Evolutionary conservation across 495 filamentous ascomycete species (phyloP), one percentile per base, ranked within the genome.

Genomic region (Trichoderma parareesei): DNA sequence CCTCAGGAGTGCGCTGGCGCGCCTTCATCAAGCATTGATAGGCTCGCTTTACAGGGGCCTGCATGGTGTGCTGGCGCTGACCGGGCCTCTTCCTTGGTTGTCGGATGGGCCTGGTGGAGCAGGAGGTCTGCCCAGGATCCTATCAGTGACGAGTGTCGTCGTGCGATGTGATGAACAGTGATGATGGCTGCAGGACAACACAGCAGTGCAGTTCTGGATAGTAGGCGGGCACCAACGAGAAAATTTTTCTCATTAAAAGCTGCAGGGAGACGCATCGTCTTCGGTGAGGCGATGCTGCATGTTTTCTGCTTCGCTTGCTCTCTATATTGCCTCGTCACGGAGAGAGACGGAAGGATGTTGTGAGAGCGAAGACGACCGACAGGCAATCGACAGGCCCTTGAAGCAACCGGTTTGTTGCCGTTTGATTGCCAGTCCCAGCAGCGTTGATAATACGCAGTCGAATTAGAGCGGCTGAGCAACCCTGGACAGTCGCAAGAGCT

Each of bases 1-100:
- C 66, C 66, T 63, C 63, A 65, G 44, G 49, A 20, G 59, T 53
- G 57, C 16, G 61, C 42, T 44, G 43, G 61, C 61, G 61, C 14
- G 16, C 7, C 42, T 10, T 46, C n/a, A 38, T n/a, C 5, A 14
- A 18, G 20, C 10, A 46, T 27, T 63, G 61, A 63, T 63, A 63
- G 61, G 61, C 42, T 46, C 40, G 16, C 35, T 43, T 61, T 61
- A 37, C 60, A 61, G 60, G 60, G 60, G 60, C 38, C 53, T 57
- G 53, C 53, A 57, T 57, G 53, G 53, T 57, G 53, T 57, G 53
- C 27, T 57, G 53, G 53, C 53, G 53, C 53, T 57, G 53, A 35
- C 53, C 53, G 53, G 53, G 53, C 27, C 33, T 57, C 27, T 57
- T 57, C 53, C 53, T 57, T 57, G 53, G 53, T 37, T 37, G 53